Evolutionary conservation across 768 basidiomycete genomes (phyloP).

Genomic region (Chalciporus piperatus): DNA sequence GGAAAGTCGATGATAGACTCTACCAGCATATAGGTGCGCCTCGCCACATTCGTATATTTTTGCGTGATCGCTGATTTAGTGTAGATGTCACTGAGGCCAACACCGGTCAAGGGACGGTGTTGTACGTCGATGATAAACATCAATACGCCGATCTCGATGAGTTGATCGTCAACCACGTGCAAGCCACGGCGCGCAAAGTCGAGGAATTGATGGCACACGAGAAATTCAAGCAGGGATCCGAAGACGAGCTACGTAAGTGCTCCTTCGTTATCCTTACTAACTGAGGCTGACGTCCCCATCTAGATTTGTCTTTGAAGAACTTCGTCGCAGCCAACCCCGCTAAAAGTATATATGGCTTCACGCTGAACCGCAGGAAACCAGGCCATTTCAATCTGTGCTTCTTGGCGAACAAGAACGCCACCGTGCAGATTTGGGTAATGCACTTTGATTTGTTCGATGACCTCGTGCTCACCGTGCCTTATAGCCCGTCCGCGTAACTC

Average conservation of each 20-base stretch:
- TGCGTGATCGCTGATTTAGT: slow-evolving; percentile 4
- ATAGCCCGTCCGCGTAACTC: slow-evolving; percentile 83
- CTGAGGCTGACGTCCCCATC: neutral
- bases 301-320: slow-evolving; percentile 86
- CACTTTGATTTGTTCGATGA: neutral
- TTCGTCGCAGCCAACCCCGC: slow-evolving; percentile 91
- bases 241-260: slow-evolving; percentile 88
- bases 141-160: slow-evolving; percentile 94
- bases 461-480: slow-evolving; percentile 3
- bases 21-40: slow-evolving; percentile 92
- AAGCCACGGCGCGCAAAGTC: slow-evolving; percentile 88
- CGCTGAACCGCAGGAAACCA: slow-evolving; percentile 81
- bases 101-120: slow-evolving; percentile 64
- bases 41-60: neutral
- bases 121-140: slow-evolving; percentile 75
- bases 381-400: slow-evolving; percentile 95
- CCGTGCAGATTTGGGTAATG: slow-evolving; percentile 86
- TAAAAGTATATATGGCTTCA: slow-evolving; percentile 95
- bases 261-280: neutral
- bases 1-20: slow-evolving; percentile 96
- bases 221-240: slow-evolving; percentile 85
- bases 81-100: slow-evolving; percentile 82
- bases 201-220: slow-evolving; percentile 95
- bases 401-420: slow-evolving; percentile 85
- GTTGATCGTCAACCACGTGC: slow-evolving; percentile 93